Base-by-base conservation (phyloP, 768 basidiomycete genomes). In the Dioszegia aurantiaca region DNA sequence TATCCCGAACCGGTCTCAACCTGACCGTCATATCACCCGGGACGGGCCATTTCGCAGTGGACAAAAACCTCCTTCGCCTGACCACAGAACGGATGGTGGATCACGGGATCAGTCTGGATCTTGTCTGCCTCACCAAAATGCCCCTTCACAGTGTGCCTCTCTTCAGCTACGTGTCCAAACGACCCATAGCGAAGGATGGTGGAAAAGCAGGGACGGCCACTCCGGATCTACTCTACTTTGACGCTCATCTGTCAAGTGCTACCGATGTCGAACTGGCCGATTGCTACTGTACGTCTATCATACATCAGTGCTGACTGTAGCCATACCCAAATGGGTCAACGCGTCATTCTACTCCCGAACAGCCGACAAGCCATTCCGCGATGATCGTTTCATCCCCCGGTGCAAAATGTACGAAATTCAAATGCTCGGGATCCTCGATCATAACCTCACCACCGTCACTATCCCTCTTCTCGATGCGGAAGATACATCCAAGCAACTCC, bases 381-480 rank as follows among this genome's bases (percentile, higher is more conserved):
- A 68, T 27, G 79, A 65, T 64, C 92, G 94, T 60, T 98, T 97
- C 72, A 81, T 97, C 24, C 87, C 90, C 4, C 85, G 94, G 28
- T 91, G 89, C n/a, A 89, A 90, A 78, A 94, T 95, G 90, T 89
- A 91, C 68, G 89, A 93, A 71, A 90, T 95, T 37, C 88, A 95
- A 70, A 93, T 90, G 88, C 82, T 95, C 1, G 93, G 93, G 5
- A 79, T 94, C 9, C 80, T 94, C 42, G 91, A 91, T 64, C 89
- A 93, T 65, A 91, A 94, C 65, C 86, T 95, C 28, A 84, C 90
- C 21, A 86, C 89, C 4, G 92, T 95, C 59, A 87, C 89, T 61
- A 84, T 95, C 12, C 92, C 93, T 1, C 53, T 70, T 11, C 61
- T 76, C 17, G 69, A 73, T 28, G 58, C 60, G 8, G 62, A 68